A percentile compares a stretch with the other conserved stretches of the same genome.
Conservation (phyloP, 2,329 filamentous ascomycete genomes). For the Nannizziopsis arthrosporioides region DNA sequence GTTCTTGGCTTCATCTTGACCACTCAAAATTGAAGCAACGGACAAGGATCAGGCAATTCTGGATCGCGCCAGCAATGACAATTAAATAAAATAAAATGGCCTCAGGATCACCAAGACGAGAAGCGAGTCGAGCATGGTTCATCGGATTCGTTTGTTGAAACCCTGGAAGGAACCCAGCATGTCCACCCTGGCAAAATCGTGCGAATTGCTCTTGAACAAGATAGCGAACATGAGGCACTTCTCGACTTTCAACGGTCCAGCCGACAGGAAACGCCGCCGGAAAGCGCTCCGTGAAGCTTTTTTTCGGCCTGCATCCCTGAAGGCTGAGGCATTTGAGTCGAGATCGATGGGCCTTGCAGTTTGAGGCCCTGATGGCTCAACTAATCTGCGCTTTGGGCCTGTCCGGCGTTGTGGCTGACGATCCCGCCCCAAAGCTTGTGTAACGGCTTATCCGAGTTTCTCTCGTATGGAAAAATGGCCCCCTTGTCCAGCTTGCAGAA, state of each 20-base stretch:
- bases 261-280: too few species aligned
- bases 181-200: background rate
- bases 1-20: too few species aligned
- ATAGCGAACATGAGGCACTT: too few species aligned
- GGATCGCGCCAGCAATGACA: too few species aligned
- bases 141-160: slow-evolving; percentile 1
- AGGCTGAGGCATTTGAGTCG: background rate
- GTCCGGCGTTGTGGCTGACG: background rate
- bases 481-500: too few species aligned
- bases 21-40: too few species aligned
- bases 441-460: background rate
- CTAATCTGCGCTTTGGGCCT: background rate
- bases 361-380: background rate
- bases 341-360: slow-evolving; percentile 2
- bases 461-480: background rate
- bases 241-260: too few species aligned
- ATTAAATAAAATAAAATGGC: too few species aligned
- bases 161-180: background rate
- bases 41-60: too few species aligned
- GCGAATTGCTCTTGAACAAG: too few species aligned
- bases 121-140: background rate
- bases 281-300: too few species aligned
- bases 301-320: background rate
- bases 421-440: slow-evolving; percentile 3
- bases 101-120: background rate